Evolutionary conservation across 2,329 filamentous ascomycete genomes (phyloP).

Genomic region (Beauveria medogensis): DNA sequence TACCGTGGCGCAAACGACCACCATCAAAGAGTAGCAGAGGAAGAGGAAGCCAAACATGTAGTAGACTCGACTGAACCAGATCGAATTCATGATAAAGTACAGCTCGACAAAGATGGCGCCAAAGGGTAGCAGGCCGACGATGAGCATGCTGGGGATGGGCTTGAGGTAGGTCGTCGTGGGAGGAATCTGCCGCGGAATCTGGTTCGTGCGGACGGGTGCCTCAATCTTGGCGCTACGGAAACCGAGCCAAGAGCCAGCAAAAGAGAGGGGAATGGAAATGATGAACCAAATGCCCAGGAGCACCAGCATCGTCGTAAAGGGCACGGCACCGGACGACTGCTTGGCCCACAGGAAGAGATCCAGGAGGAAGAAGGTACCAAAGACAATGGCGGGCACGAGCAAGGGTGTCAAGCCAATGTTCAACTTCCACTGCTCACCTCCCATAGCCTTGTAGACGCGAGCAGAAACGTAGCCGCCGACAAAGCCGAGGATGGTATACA

Average conservation of each 20-base stretch:
- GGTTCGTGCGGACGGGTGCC: conserved; percentile 86
- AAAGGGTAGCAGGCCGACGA: conserved; percentile 89
- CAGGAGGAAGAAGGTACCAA: conserved; percentile 81
- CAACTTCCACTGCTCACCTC: conserved; percentile 87
- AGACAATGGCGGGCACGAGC: conserved; percentile 79
- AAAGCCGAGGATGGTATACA: conserved; percentile 89
- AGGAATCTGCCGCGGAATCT: conserved; percentile 95
- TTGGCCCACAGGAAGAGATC: conserved; percentile 96
- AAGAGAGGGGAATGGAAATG: conserved; percentile 85
- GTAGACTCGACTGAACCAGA: conserved; percentile 98
- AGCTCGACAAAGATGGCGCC: conserved; percentile 96
- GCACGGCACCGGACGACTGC: conserved; percentile 84
- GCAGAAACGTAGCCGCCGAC: conserved; percentile 87
- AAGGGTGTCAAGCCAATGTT: conserved; percentile 85
- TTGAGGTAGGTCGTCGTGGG: conserved; percentile 75
- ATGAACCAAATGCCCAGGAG: conserved; percentile 93
- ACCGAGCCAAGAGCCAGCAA: conserved; percentile 86
- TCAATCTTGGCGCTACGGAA: conserved; percentile 69
- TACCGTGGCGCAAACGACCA: conserved; percentile 85
- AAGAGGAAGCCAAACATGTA: conserved; percentile 99
- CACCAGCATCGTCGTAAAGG: conserved; percentile 93
- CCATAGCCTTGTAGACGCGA: conserved; percentile 88
- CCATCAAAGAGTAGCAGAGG: conserved; percentile 94
- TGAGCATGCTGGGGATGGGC: conserved; percentile 79
- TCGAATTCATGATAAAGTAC: conserved; percentile 98